phyloP scores from a whole-genome alignment of 306 rosid genomes.

The Gynostemma pentaphyllum region DNA sequence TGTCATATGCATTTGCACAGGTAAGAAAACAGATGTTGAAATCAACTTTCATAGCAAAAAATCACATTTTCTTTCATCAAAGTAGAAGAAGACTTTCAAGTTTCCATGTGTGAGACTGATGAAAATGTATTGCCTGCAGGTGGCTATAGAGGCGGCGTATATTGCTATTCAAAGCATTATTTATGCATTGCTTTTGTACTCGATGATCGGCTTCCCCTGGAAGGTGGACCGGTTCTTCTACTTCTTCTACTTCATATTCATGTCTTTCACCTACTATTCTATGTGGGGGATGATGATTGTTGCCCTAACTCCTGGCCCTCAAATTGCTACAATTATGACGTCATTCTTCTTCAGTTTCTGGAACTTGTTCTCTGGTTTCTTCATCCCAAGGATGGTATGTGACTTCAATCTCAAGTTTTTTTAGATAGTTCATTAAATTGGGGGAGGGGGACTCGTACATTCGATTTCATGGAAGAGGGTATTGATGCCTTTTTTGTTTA shows the following conservation, averaged over 20 bases:
- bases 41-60: not conserved
- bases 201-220: slow-evolving; percentile 57
- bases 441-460: too few relatives aligned
- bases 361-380: slow-evolving; percentile 79
- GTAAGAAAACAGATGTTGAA: slow-evolving; percentile 14
- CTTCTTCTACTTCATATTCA: slow-evolving; percentile 61
- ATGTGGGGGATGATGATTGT: slow-evolving; percentile 71
- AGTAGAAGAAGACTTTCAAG: not conserved
- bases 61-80: not conserved
- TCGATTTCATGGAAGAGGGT: too few relatives aligned
- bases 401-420: not conserved
- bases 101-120: not conserved
- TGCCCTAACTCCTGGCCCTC: slow-evolving; percentile 57
- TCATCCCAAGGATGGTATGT: slow-evolving; percentile 62
- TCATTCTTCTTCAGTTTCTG: slow-evolving; percentile 56
- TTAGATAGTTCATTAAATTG: too few relatives aligned
- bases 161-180: slow-evolving; percentile 33
- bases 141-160: slow-evolving; percentile 57
- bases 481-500: too few relatives aligned
- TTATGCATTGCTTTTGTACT: slow-evolving; percentile 29
- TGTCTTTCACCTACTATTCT: slow-evolving; percentile 57
- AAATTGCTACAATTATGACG: slow-evolving; percentile 51
- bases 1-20: slow-evolving; percentile 71
- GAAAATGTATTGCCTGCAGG: slow-evolving; percentile 26
- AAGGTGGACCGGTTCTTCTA: slow-evolving; percentile 34